Conservation (phyloP, 2,329 filamentous ascomycete species). For the Fusarium palustre region DNA sequence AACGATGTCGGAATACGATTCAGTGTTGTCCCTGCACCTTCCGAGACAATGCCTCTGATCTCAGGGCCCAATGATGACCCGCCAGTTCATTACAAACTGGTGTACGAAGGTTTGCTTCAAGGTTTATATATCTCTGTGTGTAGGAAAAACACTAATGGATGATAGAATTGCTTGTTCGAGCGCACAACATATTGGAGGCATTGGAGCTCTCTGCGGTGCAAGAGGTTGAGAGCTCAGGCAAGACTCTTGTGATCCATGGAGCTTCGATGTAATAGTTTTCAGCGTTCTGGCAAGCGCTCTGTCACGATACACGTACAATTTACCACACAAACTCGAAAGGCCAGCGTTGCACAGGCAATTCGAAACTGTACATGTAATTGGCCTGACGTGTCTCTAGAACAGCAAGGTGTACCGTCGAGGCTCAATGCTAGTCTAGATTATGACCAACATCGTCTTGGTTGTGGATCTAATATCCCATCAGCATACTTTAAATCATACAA, state of each 20-base stretch:
- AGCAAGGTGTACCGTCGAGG: not conserved
- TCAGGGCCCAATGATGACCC: slow-evolving; percentile 70
- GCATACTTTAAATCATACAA: slow-evolving; percentile 19
- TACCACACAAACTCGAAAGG: not conserved
- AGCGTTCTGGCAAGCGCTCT: too few relatives aligned
- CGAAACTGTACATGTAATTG: not conserved
- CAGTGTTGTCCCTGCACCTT: slow-evolving; percentile 59
- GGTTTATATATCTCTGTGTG: too few relatives aligned
- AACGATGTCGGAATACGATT: slow-evolving; percentile 77
- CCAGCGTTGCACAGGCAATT: too few relatives aligned
- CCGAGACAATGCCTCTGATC: slow-evolving; percentile 64
- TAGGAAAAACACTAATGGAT: slow-evolving; percentile 17
- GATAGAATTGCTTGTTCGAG: slow-evolving; percentile 74
- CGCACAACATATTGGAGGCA: slow-evolving; percentile 71
- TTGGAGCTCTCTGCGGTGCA: slow-evolving; percentile 74
- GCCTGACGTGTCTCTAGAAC: not conserved
- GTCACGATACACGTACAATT: too few relatives aligned
- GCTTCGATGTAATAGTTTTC: slow-evolving; percentile 22
- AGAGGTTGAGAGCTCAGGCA: slow-evolving; percentile 69
- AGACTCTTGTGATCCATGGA: slow-evolving; percentile 74
- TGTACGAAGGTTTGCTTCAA: slow-evolving; percentile 73
- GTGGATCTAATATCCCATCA: slow-evolving; percentile 18
- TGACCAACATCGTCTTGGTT: slow-evolving; percentile 11
- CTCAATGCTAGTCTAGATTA: slow-evolving; percentile 8
- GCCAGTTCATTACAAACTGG: slow-evolving; percentile 76